Evolutionary conservation across 768 basidiomycete genomes (phyloP), one percentile per base, ranked within the genome.

Genomic region (Mycena crocata): DNA sequence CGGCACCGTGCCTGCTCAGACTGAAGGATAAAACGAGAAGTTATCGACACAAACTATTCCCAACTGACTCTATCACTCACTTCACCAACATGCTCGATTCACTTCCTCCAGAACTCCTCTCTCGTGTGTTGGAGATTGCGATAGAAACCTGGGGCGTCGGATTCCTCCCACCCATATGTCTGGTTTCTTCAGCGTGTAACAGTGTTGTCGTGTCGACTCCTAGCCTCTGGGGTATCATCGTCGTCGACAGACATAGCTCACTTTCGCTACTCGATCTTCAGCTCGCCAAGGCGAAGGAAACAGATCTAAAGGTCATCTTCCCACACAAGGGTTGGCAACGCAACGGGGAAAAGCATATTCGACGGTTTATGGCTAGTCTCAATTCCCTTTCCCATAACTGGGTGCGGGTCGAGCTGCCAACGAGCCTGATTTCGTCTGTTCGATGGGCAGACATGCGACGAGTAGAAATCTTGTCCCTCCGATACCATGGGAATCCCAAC

Each of bases 221-320:
- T n/a, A 74, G 74, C 5, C 71, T 81, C 8, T 79, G 77, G 77
- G 78, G 78, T 1, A 77, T 79, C 40, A 61, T 80, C 30, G 55
- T 66, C 13, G 28, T 77, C 17, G 45, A 46, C 28, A 72, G 55
- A 28, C 57, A 50, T 2, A 60, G 60, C 3, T 59, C 68, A 13
- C 34, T 57, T 1, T 5, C 40, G 3, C 54, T 68, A 30, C 48
- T 79, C 9, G 35, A 63, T 10, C 51, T 39, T 12, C 75, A 78
- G 34, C 66, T 80, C 23, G 55, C 64, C 5, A 74, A 71, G 59
- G 77, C 76, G n/a, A 80, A 79, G 52, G 64, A 67, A 13, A 67
- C 76, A 5, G 77, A 78, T 26, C 65, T 80, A 31, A 71, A 71
- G 5, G 59, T 78, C 35, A 68, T 64, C 26, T 57, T 77, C 31